Conservation (phyloP, 2,329 filamentous ascomycete species). For the Cercospora sesami region DNA sequence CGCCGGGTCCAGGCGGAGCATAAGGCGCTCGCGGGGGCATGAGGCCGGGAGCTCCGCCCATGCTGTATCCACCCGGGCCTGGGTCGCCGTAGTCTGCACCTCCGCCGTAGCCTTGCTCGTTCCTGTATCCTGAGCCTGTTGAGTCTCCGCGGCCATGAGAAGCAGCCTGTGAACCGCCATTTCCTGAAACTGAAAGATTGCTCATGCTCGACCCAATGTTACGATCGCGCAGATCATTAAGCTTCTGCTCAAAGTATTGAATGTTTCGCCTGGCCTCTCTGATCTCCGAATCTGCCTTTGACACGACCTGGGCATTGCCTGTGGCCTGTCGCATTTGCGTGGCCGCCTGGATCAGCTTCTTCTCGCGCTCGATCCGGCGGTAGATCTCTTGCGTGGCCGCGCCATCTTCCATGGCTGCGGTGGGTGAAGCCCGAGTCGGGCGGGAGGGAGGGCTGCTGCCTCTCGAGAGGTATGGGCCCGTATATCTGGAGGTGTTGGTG, state of each 20-base stretch:
- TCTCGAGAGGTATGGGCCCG: not conserved
- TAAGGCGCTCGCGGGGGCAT: slow-evolving; percentile 82
- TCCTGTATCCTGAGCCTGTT: slow-evolving; percentile 55
- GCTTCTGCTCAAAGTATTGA: slow-evolving; percentile 90
- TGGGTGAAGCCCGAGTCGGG: slow-evolving; percentile 22
- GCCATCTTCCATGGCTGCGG: slow-evolving; percentile 59
- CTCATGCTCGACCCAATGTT: slow-evolving; percentile 68
- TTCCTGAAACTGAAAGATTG: slow-evolving; percentile 63
- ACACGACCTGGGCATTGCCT: slow-evolving; percentile 87
- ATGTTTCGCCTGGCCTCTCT: slow-evolving; percentile 91
- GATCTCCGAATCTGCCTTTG: slow-evolving; percentile 89
- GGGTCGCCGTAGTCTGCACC: slow-evolving; percentile 64
- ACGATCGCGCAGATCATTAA: slow-evolving; percentile 83
- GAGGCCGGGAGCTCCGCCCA: slow-evolving; percentile 66
- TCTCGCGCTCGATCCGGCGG: slow-evolving; percentile 97
- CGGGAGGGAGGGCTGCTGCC: slow-evolving; percentile 15
- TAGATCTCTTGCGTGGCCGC: slow-evolving; percentile 75
- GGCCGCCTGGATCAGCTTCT: slow-evolving; percentile 89
- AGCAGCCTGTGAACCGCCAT: slow-evolving; percentile 40
- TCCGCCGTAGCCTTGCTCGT: slow-evolving; percentile 48
- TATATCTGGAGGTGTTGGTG: not conserved
- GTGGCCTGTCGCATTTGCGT: slow-evolving; percentile 95
- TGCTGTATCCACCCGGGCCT: slow-evolving; percentile 55
- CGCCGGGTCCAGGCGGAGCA: slow-evolving; percentile 68
- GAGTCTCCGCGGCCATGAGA: slow-evolving; percentile 38